A percentile compares a stretch with the other conserved stretches of the same genome.
Evolutionary conservation across 805 yeast genomes (phyloP).

Genomic region (Candida morakotiae): DNA sequence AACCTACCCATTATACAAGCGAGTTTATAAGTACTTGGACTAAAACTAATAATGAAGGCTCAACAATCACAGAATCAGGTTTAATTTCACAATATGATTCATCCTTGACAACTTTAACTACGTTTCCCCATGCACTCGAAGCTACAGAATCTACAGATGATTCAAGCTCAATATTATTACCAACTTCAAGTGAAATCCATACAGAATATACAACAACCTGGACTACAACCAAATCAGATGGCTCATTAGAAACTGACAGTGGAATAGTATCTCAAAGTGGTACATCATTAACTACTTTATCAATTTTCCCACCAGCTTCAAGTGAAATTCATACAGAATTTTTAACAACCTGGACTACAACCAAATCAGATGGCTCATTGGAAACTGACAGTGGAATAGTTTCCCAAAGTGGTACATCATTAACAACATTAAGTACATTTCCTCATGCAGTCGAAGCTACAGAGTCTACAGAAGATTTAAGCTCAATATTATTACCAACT

Average conservation of each 20-base stretch:
- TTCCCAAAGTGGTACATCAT: slow-evolving; percentile 4
- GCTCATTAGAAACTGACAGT: neutral
- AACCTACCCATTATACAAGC: neutral
- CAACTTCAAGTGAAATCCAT: neutral
- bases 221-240: neutral
- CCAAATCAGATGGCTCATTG: slow-evolving; percentile 1
- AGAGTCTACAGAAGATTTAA: neutral
- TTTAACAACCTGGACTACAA: slow-evolving; percentile 11
- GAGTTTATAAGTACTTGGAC: slow-evolving; percentile 13
- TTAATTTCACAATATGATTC: slow-evolving; percentile 5
- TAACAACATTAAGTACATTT: slow-evolving; percentile 6
- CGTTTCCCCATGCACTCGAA: neutral
- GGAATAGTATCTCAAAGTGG: neutral
- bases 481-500: neutral
- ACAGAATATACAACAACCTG: neutral
- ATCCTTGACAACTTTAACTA: slow-evolving; percentile 5
- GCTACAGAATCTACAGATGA: no score
- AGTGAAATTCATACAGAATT: slow-evolving; percentile 8
- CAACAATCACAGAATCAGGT: slow-evolving; percentile 8
- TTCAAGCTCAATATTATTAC: neutral
- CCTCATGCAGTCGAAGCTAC: no score
- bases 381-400: slow-evolving; percentile 9
- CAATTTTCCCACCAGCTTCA: neutral
- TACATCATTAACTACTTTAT: neutral
- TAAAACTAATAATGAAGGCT: neutral